Base-by-base conservation (phyloP, 108 stramenopile species). In the Cyclostephanos invisitatus region DNA sequence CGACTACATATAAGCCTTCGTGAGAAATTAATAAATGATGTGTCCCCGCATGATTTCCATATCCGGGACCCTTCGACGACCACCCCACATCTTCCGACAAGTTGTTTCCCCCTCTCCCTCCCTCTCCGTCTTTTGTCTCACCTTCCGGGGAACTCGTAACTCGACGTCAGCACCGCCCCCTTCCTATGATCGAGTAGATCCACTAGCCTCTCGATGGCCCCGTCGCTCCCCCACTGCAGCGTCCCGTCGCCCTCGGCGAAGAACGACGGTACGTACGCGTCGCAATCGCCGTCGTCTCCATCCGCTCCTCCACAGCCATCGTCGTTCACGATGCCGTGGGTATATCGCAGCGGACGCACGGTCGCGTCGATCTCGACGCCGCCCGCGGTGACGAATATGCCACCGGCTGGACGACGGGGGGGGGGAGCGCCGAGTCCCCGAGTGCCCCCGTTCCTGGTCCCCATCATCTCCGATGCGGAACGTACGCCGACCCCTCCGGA, bases 61-160 rank as follows among this genome's bases (percentile, higher is more conserved):
- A n/a, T n/a, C n/a, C n/a, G n/a, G n/a, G n/a, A n/a, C n/a, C n/a
- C n/a, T n/a, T n/a, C n/a, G n/a, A n/a, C n/a, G n/a, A n/a, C n/a
- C n/a, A n/a, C n/a, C n/a, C n/a, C n/a, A n/a, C n/a, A n/a, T n/a
- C n/a, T n/a, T n/a, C n/a, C n/a, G n/a, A n/a, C n/a, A n/a, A n/a
- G n/a, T n/a, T n/a, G n/a, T n/a, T n/a, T n/a, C 18, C 21, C 53
- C 21, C 53, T 2, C 24, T 9, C 15, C 21, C 53, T 1, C 53
- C 53, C 25, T 56, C 24, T 25, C 24, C 36, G 3, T 62, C 3
- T 37, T 21, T 17, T 10, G 3, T 58, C 80, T 63, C 86, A 93
- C 71, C 98, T 86, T 65, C 98, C 98, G 5, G 98, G 98, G 77
- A 97, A 98, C 71, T 98, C 98, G 78, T 97, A 98, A 21, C 89